These are phyloP conservation scores for Amanita polypyramis DNA, from an alignment of 768 basidiomycete species.

Conservation along the genomic window DNA sequence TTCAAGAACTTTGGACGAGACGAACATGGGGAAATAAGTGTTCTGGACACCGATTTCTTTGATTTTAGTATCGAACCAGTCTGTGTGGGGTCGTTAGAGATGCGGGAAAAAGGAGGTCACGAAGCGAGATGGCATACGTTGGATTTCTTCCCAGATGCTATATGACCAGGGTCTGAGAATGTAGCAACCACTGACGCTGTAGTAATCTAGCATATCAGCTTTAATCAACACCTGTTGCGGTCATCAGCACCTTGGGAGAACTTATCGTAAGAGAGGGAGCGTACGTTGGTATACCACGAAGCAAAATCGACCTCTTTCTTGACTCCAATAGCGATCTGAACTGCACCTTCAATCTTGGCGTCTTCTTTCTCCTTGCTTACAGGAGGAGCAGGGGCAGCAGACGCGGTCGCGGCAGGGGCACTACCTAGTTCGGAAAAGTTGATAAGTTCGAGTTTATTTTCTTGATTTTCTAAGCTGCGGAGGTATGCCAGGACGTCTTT, in stretches of 20 bases:
- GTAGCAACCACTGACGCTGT: conserved; percentile 97
- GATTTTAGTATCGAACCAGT: conserved; percentile 90
- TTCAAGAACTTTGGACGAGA: conserved; percentile 85
- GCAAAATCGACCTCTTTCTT: conserved; percentile 96
- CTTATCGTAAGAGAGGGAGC: conserved; percentile 14
- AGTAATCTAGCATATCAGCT: conserved; percentile 98
- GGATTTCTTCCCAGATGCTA: conserved; percentile 94
- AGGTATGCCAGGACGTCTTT: conserved; percentile 67
- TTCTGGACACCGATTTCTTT: conserved; percentile 94
- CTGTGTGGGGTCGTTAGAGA: conserved; percentile 25
- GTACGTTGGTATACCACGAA: conserved; percentile 86
- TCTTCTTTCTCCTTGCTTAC: conserved; percentile 55
- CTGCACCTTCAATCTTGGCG: conserved; percentile 76
- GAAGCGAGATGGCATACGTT: conserved; percentile 38
- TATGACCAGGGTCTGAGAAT: conserved; percentile 98
- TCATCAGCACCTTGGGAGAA: conserved; percentile 2
- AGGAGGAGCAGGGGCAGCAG: conserved; percentile 21
- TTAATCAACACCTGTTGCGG: conserved; percentile 78
- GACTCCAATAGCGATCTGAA: conserved; percentile 89
- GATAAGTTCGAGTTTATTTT: conserved; percentile 56
- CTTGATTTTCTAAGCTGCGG: conserved; percentile 55
- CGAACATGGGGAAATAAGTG: conserved; percentile 99
- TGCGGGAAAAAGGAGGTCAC: neutral
- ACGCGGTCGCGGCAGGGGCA: conserved; percentile 15
- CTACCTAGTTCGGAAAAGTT: conserved; percentile 56